phyloP scores from a whole-genome alignment of 179 eudicot species.

The Vitellaria paradoxa region DNA sequence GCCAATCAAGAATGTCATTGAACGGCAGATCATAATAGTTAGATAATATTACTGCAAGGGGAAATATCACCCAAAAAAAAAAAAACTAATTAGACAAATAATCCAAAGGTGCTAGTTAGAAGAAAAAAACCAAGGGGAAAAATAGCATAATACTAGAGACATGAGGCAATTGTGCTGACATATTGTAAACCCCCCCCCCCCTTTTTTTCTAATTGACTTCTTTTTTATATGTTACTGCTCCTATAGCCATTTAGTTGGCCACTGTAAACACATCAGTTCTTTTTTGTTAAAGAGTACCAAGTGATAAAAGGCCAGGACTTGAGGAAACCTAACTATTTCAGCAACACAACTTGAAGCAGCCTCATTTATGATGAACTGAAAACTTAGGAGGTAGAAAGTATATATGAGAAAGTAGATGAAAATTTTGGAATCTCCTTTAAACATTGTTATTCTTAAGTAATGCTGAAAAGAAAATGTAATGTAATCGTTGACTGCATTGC shows the following conservation, averaged over 20 bases:
- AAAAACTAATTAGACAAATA: constrained; percentile 9
- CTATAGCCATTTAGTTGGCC: not conserved
- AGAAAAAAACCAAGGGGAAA: not conserved
- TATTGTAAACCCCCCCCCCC: not conserved
- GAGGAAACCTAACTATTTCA: not conserved
- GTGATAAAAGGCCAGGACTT: not conserved
- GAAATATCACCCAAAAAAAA: not conserved
- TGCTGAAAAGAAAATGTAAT: not conserved
- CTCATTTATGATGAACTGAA: not conserved
- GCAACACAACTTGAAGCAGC: not conserved
- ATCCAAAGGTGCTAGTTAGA: not conserved
- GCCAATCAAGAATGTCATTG: constrained; percentile 85
- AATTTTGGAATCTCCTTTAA: not conserved
- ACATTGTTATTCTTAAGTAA: not conserved
- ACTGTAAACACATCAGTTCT: not conserved
- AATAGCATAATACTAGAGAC: not conserved
- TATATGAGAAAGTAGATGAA: not conserved
- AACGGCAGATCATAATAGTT: constrained; percentile 91
- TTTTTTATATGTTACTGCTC: not conserved
- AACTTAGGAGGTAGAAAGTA: not conserved
- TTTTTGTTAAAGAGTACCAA: not conserved
- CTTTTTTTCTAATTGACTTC: not conserved
- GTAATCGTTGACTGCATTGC: not conserved
- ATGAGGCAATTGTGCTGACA: not conserved
- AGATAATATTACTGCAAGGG: constrained; percentile 74